phyloP scores from a whole-genome alignment of 192 early-diverging fungal species.

The Entomortierella parvispora region DNA sequence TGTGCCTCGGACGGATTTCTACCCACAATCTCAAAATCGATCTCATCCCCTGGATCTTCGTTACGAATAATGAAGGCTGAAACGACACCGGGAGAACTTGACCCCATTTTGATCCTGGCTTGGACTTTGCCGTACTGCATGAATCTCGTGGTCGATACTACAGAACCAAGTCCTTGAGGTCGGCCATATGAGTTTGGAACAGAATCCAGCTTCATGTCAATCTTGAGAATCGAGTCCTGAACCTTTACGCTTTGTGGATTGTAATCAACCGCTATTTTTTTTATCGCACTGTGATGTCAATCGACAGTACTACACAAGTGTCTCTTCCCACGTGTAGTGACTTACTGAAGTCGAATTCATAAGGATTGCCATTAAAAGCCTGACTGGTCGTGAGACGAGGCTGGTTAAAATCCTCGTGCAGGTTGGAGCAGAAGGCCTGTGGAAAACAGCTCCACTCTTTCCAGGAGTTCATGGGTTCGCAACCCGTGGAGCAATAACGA shows the following conservation, averaged over 20 bases:
- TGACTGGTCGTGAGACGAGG: conserved; percentile 14
- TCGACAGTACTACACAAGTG: no score
- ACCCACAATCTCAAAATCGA: conserved; percentile 76
- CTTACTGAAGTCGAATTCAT: conserved; percentile 39
- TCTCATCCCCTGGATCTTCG: conserved; percentile 60
- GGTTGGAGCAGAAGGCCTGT: conserved; percentile 11
- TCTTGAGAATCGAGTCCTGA: conserved; percentile 31
- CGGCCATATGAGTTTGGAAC: conserved; percentile 42
- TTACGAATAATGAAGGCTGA: conserved; percentile 63
- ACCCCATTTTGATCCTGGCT: conserved; percentile 62
- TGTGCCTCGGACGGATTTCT: conserved; percentile 59
- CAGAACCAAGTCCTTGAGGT: conserved; percentile 67
- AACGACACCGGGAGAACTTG: conserved; percentile 62
- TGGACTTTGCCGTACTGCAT: conserved; percentile 70
- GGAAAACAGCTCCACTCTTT: conserved; percentile 39
- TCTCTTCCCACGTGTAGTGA: background rate
- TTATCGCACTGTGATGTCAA: no score
- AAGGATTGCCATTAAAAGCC: conserved; percentile 29
- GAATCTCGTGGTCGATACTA: conserved; percentile 62
- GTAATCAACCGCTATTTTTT: conserved; percentile 35
- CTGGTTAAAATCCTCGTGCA: conserved; percentile 30
- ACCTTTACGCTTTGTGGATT: conserved; percentile 21
- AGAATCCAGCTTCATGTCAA: conserved; percentile 29
- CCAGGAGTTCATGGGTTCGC: conserved; percentile 35
- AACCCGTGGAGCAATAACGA: conserved; percentile 31